Conservation (phyloP, 2,329 filamentous ascomycete genomes). For the Hypoxylon sp. region DNA sequence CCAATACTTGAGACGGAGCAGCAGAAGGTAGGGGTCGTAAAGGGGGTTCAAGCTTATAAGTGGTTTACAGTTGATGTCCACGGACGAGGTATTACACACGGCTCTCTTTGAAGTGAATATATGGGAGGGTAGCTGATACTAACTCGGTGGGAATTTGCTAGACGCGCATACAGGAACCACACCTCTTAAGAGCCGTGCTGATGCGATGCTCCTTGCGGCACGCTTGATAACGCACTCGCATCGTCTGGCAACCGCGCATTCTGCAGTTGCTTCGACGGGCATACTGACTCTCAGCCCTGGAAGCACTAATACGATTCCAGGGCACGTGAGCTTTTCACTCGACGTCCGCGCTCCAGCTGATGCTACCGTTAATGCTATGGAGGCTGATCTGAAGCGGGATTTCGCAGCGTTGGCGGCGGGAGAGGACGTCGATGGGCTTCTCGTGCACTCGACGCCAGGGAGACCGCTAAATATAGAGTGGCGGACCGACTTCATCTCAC, state of each 20-base stretch:
- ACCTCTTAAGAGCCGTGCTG: constrained; percentile 74
- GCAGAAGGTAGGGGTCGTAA: constrained; percentile 78
- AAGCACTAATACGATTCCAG: constrained; percentile 81
- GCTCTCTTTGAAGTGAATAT: background rate
- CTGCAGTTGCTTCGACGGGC: constrained; percentile 77
- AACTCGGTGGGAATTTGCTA: constrained; percentile 19
- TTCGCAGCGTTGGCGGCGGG: constrained; percentile 73
- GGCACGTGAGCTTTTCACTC: constrained; percentile 75
- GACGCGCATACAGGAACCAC: constrained; percentile 85
- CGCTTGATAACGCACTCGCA: constrained; percentile 78
- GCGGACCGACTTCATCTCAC: constrained; percentile 72
- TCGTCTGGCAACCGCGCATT: constrained; percentile 71
- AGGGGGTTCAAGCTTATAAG: constrained; percentile 80
- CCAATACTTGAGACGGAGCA: constrained; percentile 77
- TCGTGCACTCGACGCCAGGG: constrained; percentile 51
- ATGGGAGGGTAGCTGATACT: background rate
- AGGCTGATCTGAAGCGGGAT: constrained; percentile 68
- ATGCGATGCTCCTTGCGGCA: constrained; percentile 77
- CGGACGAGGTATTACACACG: constrained; percentile 62
- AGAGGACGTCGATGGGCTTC: constrained; percentile 65
- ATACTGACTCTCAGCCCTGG: constrained; percentile 77
- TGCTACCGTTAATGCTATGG: constrained; percentile 69
- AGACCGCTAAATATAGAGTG: constrained; percentile 59
- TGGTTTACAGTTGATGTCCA: constrained; percentile 79
- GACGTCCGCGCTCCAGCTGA: constrained; percentile 75